Base-by-base conservation (phyloP, 2,329 filamentous ascomycete species). In the Emydomyces testavorans region DNA sequence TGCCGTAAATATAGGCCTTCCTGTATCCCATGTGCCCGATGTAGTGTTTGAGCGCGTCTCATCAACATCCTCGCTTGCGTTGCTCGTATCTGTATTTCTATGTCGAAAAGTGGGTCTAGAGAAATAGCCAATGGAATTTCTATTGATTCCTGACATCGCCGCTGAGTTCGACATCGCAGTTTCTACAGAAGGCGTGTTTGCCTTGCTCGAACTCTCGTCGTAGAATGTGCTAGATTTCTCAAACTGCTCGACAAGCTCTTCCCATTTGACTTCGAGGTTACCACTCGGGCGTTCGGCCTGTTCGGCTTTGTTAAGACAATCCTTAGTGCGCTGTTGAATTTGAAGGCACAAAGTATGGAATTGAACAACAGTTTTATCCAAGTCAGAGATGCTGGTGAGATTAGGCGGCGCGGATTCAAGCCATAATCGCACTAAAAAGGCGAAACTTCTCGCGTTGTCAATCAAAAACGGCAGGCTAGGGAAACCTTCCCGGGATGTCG, bases 381-480 rank as follows among this genome's bases (percentile, higher is more conserved):
- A 50, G 4, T 67, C 66, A 15, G 64, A 60, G 26, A 63, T 43
- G 38, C 65, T 64, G n/a, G 54, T 52, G 26, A 75, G 56, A 42
- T 65, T 60, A 48, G 66, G 55, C 16, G 69, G 60, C 44, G 66
- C 61, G 36, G 61, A 60, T 39, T 67, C 60, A 15, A 72, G 61
- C 70, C 71, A 69, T 46, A 71, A 57, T 40, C 84, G 84, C 18
- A 94, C 82, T 15, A 98, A 69, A 31, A 82, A 81, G 0, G 92
- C 87, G 57, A 89, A 88, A 57, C 85, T 89, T 52, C 86, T 79
- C 6, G 88, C 80, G 53, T 89, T 82, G 57, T 98, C 92, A 52
- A 98, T 85, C 3, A 98, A 76, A 62, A 94, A 95, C 0, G 92
- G 92, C 11, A 98, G 72, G 38, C 85, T 92, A 0, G 89, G 90